Evolutionary conservation across 2,329 filamentous ascomycete genomes (phyloP).

Genomic region (Fusarium paranaense): DNA sequence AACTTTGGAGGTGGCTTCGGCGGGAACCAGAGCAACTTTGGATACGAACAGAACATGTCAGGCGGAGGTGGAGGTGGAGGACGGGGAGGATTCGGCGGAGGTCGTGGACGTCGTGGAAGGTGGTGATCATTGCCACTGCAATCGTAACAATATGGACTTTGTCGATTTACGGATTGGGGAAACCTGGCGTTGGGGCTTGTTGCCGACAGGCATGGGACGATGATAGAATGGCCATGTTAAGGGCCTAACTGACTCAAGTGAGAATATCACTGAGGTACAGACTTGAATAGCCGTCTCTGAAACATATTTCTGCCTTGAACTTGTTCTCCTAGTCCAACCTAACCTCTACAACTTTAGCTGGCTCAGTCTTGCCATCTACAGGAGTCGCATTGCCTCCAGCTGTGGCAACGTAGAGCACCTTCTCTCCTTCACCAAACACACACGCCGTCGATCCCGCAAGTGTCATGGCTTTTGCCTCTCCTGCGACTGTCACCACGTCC

Average conservation of each 20-base stretch:
- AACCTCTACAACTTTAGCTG: slow-evolving; percentile 34
- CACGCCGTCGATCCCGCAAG: slow-evolving; percentile 34
- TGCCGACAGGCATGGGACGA: slow-evolving; percentile 33
- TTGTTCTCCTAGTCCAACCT: slow-evolving; percentile 1
- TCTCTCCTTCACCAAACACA: slow-evolving; percentile 16
- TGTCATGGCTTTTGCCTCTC: slow-evolving; percentile 3
- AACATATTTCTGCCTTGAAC: neutral
- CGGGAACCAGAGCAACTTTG: slow-evolving; percentile 64
- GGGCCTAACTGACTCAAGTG: slow-evolving; percentile 11
- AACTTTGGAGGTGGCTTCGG: slow-evolving; percentile 67
- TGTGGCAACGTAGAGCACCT: slow-evolving; percentile 30
- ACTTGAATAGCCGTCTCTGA: slow-evolving; percentile 14
- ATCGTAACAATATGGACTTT: slow-evolving; percentile 20
- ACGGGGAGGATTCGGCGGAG: slow-evolving; percentile 49
- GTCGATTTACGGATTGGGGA: slow-evolving; percentile 38
- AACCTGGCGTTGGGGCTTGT: slow-evolving; percentile 44
- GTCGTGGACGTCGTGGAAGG: slow-evolving; percentile 42
- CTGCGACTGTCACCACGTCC: slow-evolving; percentile 10
- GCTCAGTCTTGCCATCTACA: slow-evolving; percentile 35
- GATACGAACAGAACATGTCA: slow-evolving; percentile 62
- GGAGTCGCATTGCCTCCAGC: slow-evolving; percentile 22
- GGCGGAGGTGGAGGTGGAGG: slow-evolving; percentile 50
- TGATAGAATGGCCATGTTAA: slow-evolving; percentile 34
- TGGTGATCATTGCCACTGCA: slow-evolving; percentile 25
- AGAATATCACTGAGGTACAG: slow-evolving; percentile 7